Conservation (phyloP, 1,139 yeast species). For the Scheffersomyces cryptocercus region DNA sequence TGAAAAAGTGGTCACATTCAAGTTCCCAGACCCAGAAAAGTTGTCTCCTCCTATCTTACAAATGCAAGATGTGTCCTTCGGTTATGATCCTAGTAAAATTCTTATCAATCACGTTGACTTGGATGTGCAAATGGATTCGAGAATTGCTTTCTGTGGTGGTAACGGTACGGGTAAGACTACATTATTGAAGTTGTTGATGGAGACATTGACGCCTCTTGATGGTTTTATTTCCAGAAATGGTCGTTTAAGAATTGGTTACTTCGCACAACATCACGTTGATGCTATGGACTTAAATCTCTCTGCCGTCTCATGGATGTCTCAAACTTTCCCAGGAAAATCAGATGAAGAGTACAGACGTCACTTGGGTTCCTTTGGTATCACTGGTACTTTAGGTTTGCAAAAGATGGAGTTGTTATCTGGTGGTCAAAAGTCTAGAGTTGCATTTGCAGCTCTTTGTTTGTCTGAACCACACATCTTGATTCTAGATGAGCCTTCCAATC, state of each 20-base stretch:
- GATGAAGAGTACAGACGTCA: conserved; percentile 98
- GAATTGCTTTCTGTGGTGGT: conserved; percentile 97
- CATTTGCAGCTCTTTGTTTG: conserved; percentile 92
- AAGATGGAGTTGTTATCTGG: conserved; percentile 90
- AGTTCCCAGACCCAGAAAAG: conserved; percentile 93
- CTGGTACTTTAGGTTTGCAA: conserved; percentile 90
- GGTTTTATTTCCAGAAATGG: conserved; percentile 83
- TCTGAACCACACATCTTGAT: conserved; percentile 89
- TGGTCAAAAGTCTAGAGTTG: conserved; percentile 98
- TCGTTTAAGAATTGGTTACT: conserved; percentile 89
- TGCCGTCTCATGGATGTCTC: conserved; percentile 94
- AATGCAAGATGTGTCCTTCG: conserved; percentile 82
- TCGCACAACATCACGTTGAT: conserved; percentile 99
- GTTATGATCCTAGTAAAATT: conserved; percentile 67
- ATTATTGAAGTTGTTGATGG: conserved; percentile 80
- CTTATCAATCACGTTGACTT: conserved; percentile 75
- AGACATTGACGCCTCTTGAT: conserved; percentile 63
- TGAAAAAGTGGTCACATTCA: conserved; percentile 80
- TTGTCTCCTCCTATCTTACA: conserved; percentile 93
- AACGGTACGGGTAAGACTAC: conserved; percentile 99
- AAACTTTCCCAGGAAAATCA: conserved; percentile 85
- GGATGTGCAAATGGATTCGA: conserved; percentile 89
- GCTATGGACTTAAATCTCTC: conserved; percentile 89
- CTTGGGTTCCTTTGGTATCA: conserved; percentile 94
- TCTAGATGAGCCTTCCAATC: conserved; percentile 98